phyloP scores from a whole-genome alignment of 164 flowering plant genomes.

The Tetrastigma voinierianum region DNA sequence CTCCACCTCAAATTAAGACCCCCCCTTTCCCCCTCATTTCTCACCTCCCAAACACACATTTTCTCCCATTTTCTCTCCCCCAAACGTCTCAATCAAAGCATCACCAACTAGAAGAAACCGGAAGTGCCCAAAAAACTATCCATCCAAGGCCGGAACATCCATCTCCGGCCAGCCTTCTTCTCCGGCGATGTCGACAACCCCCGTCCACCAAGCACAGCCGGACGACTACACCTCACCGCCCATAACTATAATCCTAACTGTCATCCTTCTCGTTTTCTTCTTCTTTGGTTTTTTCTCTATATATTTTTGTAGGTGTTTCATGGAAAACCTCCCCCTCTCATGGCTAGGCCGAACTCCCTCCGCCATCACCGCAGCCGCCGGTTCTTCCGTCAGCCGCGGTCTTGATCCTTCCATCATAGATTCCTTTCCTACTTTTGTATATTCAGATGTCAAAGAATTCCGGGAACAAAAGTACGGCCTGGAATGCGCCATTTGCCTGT shows the following conservation, averaged over 20 bases:
- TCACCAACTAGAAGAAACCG: background rate
- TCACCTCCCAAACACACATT: background rate
- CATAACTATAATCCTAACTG: conserved; percentile 39
- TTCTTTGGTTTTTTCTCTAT: conserved; percentile 59
- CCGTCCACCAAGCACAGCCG: background rate
- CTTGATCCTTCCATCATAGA: conserved; percentile 54
- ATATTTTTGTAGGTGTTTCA: conserved; percentile 56
- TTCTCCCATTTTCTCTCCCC: background rate
- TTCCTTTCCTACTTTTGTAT: conserved; percentile 57
- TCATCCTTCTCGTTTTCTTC: conserved; percentile 53
- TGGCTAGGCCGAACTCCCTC: conserved; percentile 28
- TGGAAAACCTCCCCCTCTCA: conserved; percentile 18
- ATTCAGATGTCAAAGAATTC: conserved; percentile 48
- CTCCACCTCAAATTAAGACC: conserved; percentile 24
- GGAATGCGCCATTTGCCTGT: conserved; percentile 82
- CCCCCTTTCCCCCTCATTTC: conserved; percentile 6
- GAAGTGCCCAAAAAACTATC: background rate
- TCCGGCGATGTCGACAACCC: conserved; percentile 22
- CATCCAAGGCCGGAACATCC: conserved; percentile 24
- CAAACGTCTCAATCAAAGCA: background rate
- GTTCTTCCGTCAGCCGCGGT: conserved; percentile 19
- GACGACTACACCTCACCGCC: conserved; percentile 25
- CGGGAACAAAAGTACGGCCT: conserved; percentile 39
- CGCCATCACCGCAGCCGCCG: conserved; percentile 11
- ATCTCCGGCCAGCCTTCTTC: conserved; percentile 29